Evolutionary conservation across 352 stramenopile species (phyloP), one percentile per base, ranked within the genome.

Genomic region (Lagenidium giganteum): DNA sequence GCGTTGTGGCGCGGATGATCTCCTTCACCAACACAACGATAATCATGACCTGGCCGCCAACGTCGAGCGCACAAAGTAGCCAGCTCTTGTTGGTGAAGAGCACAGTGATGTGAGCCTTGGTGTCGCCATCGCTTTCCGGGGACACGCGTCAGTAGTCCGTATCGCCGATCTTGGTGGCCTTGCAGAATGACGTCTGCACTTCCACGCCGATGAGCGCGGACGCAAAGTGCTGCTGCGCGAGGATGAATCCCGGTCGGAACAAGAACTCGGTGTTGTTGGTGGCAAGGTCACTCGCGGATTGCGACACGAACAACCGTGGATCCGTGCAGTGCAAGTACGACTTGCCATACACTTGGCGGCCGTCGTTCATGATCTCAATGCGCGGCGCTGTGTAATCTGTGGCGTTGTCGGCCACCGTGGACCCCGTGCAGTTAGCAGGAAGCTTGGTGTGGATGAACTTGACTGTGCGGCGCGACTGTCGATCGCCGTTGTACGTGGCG

Each of bases 141-240:
- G 38, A 45, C 2, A 61, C 46, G 9, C 42, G 33, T 35, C 48
- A 61, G 23, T 49, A 22, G 2, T 30, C 42, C 9, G 40, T 27
- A 38, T 61, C 46, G 6, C 26, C 32, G 6, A 57, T 31, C 43
- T 55, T 52, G 20, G 25, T 26, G 33, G 53, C 46, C 23, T 42
- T 42, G 25, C 46, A 61, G 16, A 45, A 42, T 6, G 39, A 52
- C n/a, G 41, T 31, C 28, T 61, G 53, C 16, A 27, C 48, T 34
- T 57, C 53, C 26, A 61, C 32, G 13, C 53, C 46, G 31, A 44
- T 57, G 26, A 43, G 37, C 4, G 41, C 46, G 23, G 40, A 45
- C 23, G 53, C 32, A 23, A 44, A 41, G 26, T 56, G 53, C 25
- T 61, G 53, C 25, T 61, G 53, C 4, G 47, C 53, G 32, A 61